A percentile compares a stretch with the other conserved stretches of the same genome.
phyloP scores from a whole-genome alignment of 306 rosid genomes.

The Gastrolobium villosum region DNA sequence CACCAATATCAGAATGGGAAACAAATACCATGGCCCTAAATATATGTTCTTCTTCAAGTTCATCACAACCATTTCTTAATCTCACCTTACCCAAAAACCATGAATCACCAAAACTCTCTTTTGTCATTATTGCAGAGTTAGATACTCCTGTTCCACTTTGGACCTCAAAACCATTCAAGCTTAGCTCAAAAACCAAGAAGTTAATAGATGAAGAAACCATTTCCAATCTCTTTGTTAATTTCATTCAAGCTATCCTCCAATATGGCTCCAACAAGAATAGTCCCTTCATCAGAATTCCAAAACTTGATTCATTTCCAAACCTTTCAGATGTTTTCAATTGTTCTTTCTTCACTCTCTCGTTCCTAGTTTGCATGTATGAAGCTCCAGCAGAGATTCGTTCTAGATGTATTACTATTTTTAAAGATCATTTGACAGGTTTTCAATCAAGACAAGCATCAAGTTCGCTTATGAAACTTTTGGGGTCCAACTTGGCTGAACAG shows the following conservation, averaged over 20 bases:
- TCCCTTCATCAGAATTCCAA: conserved; percentile 61
- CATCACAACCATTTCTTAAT: conserved; percentile 69
- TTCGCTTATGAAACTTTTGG: conserved; percentile 73
- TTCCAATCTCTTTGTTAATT: conserved; percentile 62
- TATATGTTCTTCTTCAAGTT: conserved; percentile 62
- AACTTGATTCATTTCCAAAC: conserved; percentile 59
- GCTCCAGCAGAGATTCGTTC: conserved; percentile 68
- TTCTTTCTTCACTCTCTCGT: conserved; percentile 67
- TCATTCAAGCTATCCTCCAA: conserved; percentile 69
- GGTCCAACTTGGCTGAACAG: conserved; percentile 79
- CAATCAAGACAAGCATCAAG: conserved; percentile 66
- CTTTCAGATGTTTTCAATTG: conserved; percentile 66
- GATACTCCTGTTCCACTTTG: conserved; percentile 74
- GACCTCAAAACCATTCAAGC: conserved; percentile 78
- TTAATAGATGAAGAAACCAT: conserved; percentile 58
- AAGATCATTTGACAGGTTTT: conserved; percentile 58
- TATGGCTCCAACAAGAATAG: conserved; percentile 69
- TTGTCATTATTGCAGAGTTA: conserved; percentile 66
- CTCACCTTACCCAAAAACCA: conserved; percentile 58
- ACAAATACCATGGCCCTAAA: conserved; percentile 58
- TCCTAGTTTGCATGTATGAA: conserved; percentile 84
- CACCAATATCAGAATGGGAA: conserved; percentile 76
- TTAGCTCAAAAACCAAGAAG: conserved; percentile 43
- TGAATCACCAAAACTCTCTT: conserved; percentile 55
- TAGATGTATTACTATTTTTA: conserved; percentile 54